Base-by-base conservation (phyloP, 2,329 filamentous ascomycete species). In the Epichloe scottii region DNA sequence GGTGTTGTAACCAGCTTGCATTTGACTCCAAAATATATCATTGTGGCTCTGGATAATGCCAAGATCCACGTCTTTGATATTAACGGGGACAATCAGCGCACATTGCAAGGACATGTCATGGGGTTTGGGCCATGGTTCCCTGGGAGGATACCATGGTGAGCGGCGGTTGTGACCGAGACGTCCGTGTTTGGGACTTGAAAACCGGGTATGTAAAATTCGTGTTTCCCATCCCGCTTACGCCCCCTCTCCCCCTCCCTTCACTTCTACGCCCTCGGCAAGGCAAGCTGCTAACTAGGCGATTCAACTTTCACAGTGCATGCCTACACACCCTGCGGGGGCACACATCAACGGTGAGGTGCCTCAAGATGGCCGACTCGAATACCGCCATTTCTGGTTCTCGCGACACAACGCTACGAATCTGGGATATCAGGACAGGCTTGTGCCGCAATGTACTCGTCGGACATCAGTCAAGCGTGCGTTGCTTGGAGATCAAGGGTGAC, bases 71-170 rank as follows among this genome's bases (percentile, higher is more conserved):
- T 98, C 26, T 98, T 97, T 64, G 88, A 97, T 65, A 90, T 89
- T 0, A 82, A 93, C 58, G 93, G 93, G 35, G 84, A 89, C 59
- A 82, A 89, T 56, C 83, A 95, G 60, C 88, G 89, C 65, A 95
- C 89, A 2, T 72, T 98, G 30, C 85, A 93, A 63, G 93, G 93
- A 11, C 93, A 98, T 70, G 87, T 97, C 43, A 98, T 98, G 93
- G 93, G 40, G 93, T 98, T 19, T 98, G 93, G 93, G 93, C 93
- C 46, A 97, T 98, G 91, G 89, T 98, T 23, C 93, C 93, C 6
- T 96, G 90, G 87, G 91, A 88, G 53, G 91, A 98, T 65, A 85
- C 88, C 49, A 76, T 98, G 54, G 93, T 98, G 54, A 96, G 89
- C 60, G 93, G 93, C 60, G 93, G 93, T 5, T 98, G 93, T 65